Percentiles rank a stretch among this genome's conserved stretches.
Evolutionary conservation across 2,329 filamentous ascomycete species (phyloP).

Genomic region (Fusarium chuoi): DNA sequence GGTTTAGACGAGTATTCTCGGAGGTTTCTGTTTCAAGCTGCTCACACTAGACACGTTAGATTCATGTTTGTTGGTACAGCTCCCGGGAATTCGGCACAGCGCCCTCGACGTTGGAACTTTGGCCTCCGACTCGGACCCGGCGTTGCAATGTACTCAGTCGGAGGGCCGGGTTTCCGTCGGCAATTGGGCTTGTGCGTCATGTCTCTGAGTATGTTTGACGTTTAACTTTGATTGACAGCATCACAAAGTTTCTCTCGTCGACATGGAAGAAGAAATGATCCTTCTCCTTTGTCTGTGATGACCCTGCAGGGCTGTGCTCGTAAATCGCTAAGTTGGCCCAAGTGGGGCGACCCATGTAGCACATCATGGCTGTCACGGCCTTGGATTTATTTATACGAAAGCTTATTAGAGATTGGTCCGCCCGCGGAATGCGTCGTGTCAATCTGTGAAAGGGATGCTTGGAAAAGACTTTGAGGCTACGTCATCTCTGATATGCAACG

Average conservation of each 20-base stretch:
- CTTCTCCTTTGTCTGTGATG: background rate
- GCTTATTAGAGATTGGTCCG: background rate
- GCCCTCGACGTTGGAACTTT: background rate
- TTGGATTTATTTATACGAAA: background rate
- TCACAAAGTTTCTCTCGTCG: background rate
- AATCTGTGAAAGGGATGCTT: background rate
- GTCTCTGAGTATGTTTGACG: accelerated
- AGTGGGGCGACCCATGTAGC: background rate
- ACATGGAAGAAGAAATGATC: background rate
- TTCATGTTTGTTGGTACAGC: background rate
- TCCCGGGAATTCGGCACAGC: background rate
- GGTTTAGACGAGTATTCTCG: background rate
- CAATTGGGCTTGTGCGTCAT: background rate
- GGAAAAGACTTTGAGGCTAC: background rate
- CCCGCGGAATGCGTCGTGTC: background rate
- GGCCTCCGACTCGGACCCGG: background rate
- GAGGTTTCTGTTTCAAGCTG: background rate
- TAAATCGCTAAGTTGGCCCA: background rate
- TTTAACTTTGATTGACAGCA: background rate
- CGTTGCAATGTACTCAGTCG: background rate
- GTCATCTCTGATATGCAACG: background rate
- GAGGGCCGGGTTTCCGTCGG: background rate
- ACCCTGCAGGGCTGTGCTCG: background rate
- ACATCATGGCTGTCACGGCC: background rate
- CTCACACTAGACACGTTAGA: background rate